Evolutionary conservation across 108 stramenopile species (phyloP).

Genomic region (Aurantiochytrium sp.): DNA sequence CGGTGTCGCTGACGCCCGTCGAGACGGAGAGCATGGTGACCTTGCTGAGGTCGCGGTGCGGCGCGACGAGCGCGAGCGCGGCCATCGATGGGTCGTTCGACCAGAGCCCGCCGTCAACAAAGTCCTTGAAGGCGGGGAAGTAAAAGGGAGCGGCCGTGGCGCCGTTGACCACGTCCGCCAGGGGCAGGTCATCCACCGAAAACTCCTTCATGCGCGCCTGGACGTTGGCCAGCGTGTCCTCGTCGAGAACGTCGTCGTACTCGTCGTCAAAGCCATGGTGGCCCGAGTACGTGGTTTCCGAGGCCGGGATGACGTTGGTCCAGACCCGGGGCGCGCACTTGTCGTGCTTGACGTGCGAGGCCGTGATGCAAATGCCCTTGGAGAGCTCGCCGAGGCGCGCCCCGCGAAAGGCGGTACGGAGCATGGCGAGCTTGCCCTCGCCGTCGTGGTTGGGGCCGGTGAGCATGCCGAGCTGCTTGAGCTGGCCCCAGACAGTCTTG

Average conservation of each 20-base stretch:
- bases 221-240: not conserved
- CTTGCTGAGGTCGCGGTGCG: not conserved
- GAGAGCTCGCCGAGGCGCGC: not conserved
- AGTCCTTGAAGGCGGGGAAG: constrained; percentile 22
- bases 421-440: not conserved
- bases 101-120: constrained; percentile 33
- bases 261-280: not conserved
- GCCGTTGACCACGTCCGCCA: constrained; percentile 5
- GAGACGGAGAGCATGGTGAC: constrained; percentile 25
- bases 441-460: constrained; percentile 11
- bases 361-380: constrained; percentile 13
- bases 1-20: not conserved
- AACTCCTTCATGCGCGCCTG: not conserved
- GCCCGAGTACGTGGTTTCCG: not conserved
- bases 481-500: constrained; percentile 1
- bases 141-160: constrained; percentile 32
- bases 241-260: not conserved
- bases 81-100: constrained; percentile 27
- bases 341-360: constrained; percentile 21
- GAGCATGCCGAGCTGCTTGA: not conserved
- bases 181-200: not conserved
- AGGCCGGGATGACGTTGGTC: not conserved
- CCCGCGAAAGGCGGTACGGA: constrained; percentile 2
- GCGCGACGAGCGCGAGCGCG: constrained; percentile 5
- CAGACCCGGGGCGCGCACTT: not conserved